Conservation (phyloP, 2,329 filamentous ascomycete genomes). For the Fusarium ambrosium region DNA sequence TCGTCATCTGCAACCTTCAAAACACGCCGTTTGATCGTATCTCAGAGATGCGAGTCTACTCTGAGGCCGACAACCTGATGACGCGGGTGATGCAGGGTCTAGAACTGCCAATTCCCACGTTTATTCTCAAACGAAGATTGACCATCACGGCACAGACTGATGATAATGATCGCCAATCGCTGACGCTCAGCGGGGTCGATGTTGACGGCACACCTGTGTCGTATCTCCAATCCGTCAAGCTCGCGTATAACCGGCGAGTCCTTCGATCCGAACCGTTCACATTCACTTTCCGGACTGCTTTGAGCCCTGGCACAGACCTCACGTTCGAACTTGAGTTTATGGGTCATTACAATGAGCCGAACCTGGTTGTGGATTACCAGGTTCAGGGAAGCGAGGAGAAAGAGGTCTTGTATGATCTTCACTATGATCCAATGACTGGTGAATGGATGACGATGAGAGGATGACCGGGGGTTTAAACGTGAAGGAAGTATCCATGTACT, state of each 20-base stretch:
- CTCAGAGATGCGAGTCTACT: conserved; percentile 51
- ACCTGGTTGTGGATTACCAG: conserved; percentile 40
- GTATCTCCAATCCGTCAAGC: conserved; percentile 57
- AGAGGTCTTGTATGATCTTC: conserved; percentile 16
- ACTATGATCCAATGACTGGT: conserved; percentile 25
- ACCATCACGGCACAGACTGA: conserved; percentile 45
- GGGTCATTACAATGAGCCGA: conserved; percentile 61
- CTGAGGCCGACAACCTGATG: conserved; percentile 57
- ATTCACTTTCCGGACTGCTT: conserved; percentile 50
- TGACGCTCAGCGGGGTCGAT: conserved; percentile 54
- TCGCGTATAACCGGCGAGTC: conserved; percentile 54
- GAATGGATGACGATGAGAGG: conserved; percentile 24
- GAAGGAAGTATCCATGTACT: too few relatives aligned
- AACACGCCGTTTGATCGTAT: conserved; percentile 56
- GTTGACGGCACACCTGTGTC: conserved; percentile 57
- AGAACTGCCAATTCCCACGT: conserved; percentile 52
- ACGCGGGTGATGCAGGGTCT: conserved; percentile 56
- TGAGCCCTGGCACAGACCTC: conserved; percentile 44
- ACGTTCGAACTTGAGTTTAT: conserved; percentile 62
- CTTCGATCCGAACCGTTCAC: conserved; percentile 55
- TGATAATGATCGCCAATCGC: conserved; percentile 37
- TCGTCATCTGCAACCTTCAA: conserved; percentile 63
- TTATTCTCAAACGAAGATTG: conserved; percentile 54
- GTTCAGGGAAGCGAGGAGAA: fast-evolving
- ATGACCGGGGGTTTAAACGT: too few relatives aligned